Conservation (phyloP, 2,329 filamentous ascomycete genomes). For the Penicillium aurantiogriseum region DNA sequence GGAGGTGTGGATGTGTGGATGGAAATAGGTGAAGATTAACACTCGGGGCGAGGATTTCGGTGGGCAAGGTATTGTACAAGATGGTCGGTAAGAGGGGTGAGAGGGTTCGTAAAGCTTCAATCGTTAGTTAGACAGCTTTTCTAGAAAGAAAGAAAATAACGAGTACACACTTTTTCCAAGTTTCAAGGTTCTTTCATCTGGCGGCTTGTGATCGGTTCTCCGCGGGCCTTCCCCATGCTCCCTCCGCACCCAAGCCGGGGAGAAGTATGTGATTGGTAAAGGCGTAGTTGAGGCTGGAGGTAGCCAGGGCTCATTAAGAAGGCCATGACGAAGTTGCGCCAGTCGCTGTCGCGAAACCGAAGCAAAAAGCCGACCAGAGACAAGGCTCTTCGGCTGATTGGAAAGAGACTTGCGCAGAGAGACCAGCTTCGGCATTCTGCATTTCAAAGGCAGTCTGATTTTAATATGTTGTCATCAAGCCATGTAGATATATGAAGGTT, state of each 20-base stretch:
- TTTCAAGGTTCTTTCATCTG: conserved; percentile 60
- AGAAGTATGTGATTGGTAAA: conserved; percentile 26
- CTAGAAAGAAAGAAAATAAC: neutral
- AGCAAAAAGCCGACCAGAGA: conserved; percentile 24
- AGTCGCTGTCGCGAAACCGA: conserved; percentile 32
- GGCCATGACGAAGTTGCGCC: conserved; percentile 39
- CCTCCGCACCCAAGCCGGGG: conserved; percentile 22
- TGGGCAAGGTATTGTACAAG: conserved; percentile 60
- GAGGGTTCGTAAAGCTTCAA: conserved; percentile 57
- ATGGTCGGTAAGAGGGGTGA: conserved; percentile 62
- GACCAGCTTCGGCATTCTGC: conserved; percentile 32
- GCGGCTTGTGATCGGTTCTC: conserved; percentile 47
- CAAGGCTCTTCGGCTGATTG: conserved; percentile 8
- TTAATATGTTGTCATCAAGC: conserved; percentile 15
- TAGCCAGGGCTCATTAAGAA: conserved; percentile 38
- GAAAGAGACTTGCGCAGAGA: conserved; percentile 12
- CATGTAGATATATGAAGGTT: conserved; percentile 9
- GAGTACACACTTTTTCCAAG: conserved; percentile 58
- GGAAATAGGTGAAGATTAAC: conserved; percentile 65
- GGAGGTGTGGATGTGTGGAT: conserved; percentile 64
- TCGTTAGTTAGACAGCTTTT: neutral
- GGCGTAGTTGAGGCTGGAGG: conserved; percentile 20
- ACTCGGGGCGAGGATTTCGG: conserved; percentile 61
- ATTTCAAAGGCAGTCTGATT: conserved; percentile 8
- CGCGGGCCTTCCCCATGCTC: conserved; percentile 22